phyloP scores from a whole-genome alignment of 2,329 filamentous ascomycete species.

The Ascochyta clinopodiicola region DNA sequence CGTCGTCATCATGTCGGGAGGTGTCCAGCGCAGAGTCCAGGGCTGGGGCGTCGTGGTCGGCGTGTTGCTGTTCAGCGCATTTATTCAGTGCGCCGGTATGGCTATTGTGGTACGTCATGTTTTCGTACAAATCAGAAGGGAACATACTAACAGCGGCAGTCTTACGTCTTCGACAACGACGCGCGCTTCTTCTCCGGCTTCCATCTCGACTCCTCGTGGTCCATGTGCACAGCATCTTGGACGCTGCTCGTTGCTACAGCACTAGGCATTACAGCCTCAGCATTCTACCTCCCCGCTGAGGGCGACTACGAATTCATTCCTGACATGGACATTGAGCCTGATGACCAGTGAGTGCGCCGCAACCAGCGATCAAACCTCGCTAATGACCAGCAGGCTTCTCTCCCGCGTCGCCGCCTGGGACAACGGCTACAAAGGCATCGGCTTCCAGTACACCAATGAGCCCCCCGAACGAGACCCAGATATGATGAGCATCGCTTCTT shows the following conservation, averaged over 20 bases:
- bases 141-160: conserved; percentile 57
- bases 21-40: conserved; percentile 77
- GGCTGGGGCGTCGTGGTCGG: conserved; percentile 80
- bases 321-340: conserved; percentile 37
- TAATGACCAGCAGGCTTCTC: conserved; percentile 39
- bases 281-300: conserved; percentile 75
- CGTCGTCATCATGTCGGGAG: conserved; percentile 76
- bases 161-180: conserved; percentile 83
- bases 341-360: conserved; percentile 40
- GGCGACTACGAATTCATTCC: conserved; percentile 84
- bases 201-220: conserved; percentile 80
- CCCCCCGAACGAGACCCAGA: conserved; percentile 22
- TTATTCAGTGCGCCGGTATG: conserved; percentile 78
- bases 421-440: conserved; percentile 38
- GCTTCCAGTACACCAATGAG: conserved; percentile 20
- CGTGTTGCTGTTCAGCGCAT: conserved; percentile 69
- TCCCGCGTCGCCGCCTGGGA: conserved; percentile 46
- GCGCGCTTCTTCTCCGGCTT: conserved; percentile 84
- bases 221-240: conserved; percentile 70
- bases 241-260: conserved; percentile 60
- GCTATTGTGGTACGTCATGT: conserved; percentile 74
- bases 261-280: conserved; percentile 68
- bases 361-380: conserved; percentile 8
- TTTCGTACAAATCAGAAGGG: background rate
- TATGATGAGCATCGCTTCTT: conserved; percentile 20